Percentiles rank a stretch among this genome's conserved stretches.
phyloP scores from a whole-genome alignment of 2,329 filamentous ascomycete species.

The Stagonosporopsis vannaccii region DNA sequence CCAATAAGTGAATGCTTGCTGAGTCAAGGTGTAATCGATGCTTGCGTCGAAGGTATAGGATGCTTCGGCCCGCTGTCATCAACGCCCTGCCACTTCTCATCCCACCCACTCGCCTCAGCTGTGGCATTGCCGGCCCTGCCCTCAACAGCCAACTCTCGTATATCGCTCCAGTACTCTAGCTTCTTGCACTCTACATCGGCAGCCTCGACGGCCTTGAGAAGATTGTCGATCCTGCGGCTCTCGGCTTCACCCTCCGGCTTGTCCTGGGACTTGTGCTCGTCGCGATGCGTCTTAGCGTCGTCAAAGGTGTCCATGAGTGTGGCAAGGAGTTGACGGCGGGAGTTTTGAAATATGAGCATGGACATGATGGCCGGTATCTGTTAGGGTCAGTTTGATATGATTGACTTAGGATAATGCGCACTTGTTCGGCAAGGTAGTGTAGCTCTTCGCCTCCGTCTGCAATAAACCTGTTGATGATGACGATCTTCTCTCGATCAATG shows the following conservation, averaged over 20 bases:
- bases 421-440: constrained; percentile 71
- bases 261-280: constrained; percentile 53
- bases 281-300: constrained; percentile 58
- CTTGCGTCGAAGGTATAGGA: constrained; percentile 20
- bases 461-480: constrained; percentile 83
- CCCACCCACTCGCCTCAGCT: constrained; percentile 45
- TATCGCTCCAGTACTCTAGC: constrained; percentile 87
- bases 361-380: constrained; percentile 58
- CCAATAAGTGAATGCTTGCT: too few relatives aligned
- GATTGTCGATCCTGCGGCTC: constrained; percentile 66
- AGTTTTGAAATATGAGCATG: constrained; percentile 87
- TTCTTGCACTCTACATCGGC: constrained; percentile 82
- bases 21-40: not conserved
- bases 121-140: constrained; percentile 46
- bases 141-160: constrained; percentile 53
- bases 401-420: constrained; percentile 31
- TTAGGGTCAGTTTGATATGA: constrained; percentile 20
- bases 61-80: constrained; percentile 47
- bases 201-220: constrained; percentile 76
- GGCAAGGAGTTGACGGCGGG: constrained; percentile 76
- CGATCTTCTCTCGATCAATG: constrained; percentile 91
- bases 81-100: constrained; percentile 48
- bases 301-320: constrained; percentile 68
- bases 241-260: constrained; percentile 56
- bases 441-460: constrained; percentile 75